These are phyloP conservation scores for Knoxdaviesia capensis DNA, from an alignment of 2,329 filamentous ascomycete genomes.

Conservation along the genomic window DNA sequence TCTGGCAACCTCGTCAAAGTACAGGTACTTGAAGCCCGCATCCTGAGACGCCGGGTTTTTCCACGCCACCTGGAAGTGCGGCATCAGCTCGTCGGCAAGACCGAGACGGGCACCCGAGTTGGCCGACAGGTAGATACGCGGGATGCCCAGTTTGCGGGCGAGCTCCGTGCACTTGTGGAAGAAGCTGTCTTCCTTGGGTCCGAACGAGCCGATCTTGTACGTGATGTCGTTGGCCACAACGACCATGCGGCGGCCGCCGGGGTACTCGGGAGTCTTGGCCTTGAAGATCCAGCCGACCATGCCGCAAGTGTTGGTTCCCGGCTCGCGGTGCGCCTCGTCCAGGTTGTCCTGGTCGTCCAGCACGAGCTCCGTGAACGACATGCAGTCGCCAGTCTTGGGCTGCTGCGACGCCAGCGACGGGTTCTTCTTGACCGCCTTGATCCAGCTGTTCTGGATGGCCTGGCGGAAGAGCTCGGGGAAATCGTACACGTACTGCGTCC, in stretches of 20 bases:
- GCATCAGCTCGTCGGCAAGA: conserved; percentile 90
- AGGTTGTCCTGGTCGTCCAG: conserved; percentile 86
- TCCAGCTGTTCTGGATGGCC: conserved; percentile 91
- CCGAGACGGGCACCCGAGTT: conserved; percentile 97
- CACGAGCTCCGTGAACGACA: conserved; percentile 84
- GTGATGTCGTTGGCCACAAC: conserved; percentile 99
- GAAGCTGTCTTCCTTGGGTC: conserved; percentile 89
- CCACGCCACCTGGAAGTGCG: conserved; percentile 94
- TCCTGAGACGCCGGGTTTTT: conserved; percentile 68
- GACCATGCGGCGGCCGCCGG: conserved; percentile 76
- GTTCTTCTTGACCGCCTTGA: conserved; percentile 52
- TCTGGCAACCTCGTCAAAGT: conserved; percentile 73
- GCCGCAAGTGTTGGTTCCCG: conserved; percentile 85
- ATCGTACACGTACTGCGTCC: conserved; percentile 97
- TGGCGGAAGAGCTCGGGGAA: conserved; percentile 99
- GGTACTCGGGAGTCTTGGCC: conserved; percentile 89
- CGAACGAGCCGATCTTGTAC: conserved; percentile 96
- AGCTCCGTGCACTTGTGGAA: conserved; percentile 98
- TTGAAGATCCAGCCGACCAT: conserved; percentile 98
- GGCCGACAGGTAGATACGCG: conserved; percentile 91
- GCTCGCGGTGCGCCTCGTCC: conserved; percentile 81
- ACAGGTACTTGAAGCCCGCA: conserved; percentile 90
- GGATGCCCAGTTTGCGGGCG: conserved; percentile 82
- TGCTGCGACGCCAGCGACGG: conserved; percentile 58
- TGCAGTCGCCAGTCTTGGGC: conserved; percentile 72